Evolutionary conservation across 2,329 filamentous ascomycete genomes (phyloP).

Genomic region (Alternaria viburni): DNA sequence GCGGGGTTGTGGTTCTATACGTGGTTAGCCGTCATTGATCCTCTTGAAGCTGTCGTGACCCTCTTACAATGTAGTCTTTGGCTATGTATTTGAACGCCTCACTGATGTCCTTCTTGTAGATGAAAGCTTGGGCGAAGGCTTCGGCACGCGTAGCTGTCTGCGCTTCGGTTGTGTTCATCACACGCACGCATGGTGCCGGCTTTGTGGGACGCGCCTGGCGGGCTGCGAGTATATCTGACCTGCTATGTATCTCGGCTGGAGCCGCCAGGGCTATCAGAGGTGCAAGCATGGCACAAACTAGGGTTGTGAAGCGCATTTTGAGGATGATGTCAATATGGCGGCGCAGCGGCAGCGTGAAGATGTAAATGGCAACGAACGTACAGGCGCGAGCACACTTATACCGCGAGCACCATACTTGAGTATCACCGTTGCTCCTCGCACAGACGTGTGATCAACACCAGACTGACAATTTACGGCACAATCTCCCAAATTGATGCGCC

Average conservation of each 20-base stretch:
- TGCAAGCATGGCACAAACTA: slow-evolving; percentile 19
- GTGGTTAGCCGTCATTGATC: not conserved
- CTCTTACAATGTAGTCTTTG: slow-evolving; percentile 34
- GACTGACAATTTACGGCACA: slow-evolving; percentile 1
- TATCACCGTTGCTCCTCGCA: not conserved
- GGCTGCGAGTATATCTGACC: not conserved
- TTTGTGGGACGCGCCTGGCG: slow-evolving; percentile 27
- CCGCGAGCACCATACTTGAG: not conserved
- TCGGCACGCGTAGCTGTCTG: slow-evolving; percentile 23
- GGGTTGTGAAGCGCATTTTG: slow-evolving; percentile 28
- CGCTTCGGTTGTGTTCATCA: slow-evolving; percentile 13
- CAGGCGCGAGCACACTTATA: not conserved
- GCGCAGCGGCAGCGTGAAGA: not conserved
- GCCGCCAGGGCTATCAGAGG: slow-evolving; percentile 23
- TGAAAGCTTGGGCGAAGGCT: slow-evolving; percentile 37
- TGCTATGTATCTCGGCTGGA: slow-evolving; percentile 6
- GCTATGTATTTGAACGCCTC: slow-evolving; percentile 37
- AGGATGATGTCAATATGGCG: not conserved
- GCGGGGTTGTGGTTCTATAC: slow-evolving; percentile 39
- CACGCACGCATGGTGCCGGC: slow-evolving; percentile 33
- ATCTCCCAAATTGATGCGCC: slow-evolving; percentile 6
- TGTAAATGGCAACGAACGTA: not conserved
- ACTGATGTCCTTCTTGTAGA: slow-evolving; percentile 36
- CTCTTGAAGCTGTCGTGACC: not conserved
- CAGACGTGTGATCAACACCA: not conserved